A percentile compares a stretch with the other conserved stretches of the same genome.
Conservation (phyloP, 164 flowering plant species). For the Tetrastigma voinierianum region DNA sequence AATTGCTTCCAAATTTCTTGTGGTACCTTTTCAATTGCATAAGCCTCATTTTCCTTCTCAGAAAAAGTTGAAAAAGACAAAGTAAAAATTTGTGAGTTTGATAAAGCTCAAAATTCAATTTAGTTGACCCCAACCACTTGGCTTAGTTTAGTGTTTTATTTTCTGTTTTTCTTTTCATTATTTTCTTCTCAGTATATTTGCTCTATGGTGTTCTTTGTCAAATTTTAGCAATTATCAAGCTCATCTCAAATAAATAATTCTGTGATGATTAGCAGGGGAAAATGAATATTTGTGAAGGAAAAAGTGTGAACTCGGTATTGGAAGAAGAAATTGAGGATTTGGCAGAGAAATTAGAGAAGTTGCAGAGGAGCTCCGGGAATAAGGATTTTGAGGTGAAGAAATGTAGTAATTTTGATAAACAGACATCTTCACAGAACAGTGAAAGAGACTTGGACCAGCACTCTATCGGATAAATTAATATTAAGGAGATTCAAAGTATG, state of each 20-base stretch:
- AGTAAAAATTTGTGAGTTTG: too few species aligned
- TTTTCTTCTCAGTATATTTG: too few species aligned
- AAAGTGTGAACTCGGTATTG: slow-evolving; percentile 30
- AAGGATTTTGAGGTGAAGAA: slow-evolving; percentile 29
- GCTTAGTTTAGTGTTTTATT: too few species aligned
- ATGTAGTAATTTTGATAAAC: slow-evolving; percentile 59
- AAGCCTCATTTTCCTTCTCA: too few species aligned
- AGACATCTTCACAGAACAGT: slow-evolving; percentile 44
- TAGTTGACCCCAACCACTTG: too few species aligned
- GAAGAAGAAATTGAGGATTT: slow-evolving; percentile 63
- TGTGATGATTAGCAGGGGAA: slow-evolving; percentile 34
- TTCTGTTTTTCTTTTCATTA: too few species aligned
- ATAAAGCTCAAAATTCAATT: too few species aligned
- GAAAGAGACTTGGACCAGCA: slow-evolving; percentile 51
- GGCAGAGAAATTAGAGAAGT: slow-evolving; percentile 45
- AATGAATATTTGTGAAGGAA: slow-evolving; percentile 53
- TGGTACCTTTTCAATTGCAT: too few species aligned
- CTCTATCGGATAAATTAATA: slow-evolving; percentile 25
- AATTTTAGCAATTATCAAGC: background rate
- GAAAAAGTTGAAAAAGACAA: too few species aligned
- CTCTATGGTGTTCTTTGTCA: background rate
- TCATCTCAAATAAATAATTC: background rate
- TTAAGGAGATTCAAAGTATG: slow-evolving; percentile 47
- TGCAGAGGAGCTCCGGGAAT: slow-evolving; percentile 35
- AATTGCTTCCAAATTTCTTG: too few species aligned